Evolutionary conservation across 805 yeast genomes (phyloP), one percentile per base, ranked within the genome.

Genomic region (Candida coquimbonensis): DNA sequence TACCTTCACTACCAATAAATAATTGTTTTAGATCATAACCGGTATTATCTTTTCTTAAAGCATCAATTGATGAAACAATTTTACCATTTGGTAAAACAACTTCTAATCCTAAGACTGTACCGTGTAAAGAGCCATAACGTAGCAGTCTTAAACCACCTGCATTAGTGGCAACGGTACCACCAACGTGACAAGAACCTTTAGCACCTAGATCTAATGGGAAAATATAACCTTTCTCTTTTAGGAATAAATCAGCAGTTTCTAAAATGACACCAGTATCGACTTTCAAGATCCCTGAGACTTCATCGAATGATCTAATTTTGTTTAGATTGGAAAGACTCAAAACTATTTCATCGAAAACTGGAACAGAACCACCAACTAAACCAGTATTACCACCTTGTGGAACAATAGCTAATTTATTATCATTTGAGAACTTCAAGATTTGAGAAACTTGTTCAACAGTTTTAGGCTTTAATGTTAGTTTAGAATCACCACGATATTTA

Each of bases 341-440:
- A 24, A 90, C 76, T 42, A 90, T 78, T 66, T 90, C 98, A 64
- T 90, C 98, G 64, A 88, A 90, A 1, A 90, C 82, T 0, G 97
- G 96, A 17, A 82, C 78, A 6, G 96, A 84, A 5, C 97, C 98
- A 52, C 97, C 98, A 37, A 90, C 98, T 39, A 90, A 74, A 26
- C 96, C 96, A 1, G 97, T 91, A 66, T 91, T 90, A 55, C 98
- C 98, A 61, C 97, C 96, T 67, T 91, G 97, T 14, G 98, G 97
- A 9, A 88, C 96, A 40, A 90, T 80, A 0, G 97, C 96, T 27
- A 90, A 65, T 49, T 74, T 77, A 41, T 80, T 66, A 29, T 81
- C 86, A 59, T 85, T 84, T 70, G 96, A 87, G 66, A 88, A 83
- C 62, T 78, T 80, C 60, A 91, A 60, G 50, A 91, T 87, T 55